A percentile compares a stretch with the other conserved stretches of the same genome.
phyloP scores from a whole-genome alignment of 352 stramenopile species.

The Thalassiosira exigua region DNA sequence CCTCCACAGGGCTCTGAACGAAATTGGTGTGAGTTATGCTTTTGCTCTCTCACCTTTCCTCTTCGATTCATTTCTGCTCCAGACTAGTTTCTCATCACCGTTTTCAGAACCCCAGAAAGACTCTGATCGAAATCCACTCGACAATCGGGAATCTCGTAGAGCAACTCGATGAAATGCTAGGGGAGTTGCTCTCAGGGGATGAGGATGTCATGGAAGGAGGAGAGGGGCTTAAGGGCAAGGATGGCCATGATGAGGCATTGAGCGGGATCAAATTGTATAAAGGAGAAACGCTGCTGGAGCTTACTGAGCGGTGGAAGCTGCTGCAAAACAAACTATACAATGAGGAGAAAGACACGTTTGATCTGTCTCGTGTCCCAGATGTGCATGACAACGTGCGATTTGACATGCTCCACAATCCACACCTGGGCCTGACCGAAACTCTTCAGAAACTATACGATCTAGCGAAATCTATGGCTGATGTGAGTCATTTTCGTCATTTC shows the following conservation, averaged over 20 bases:
- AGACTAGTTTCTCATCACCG: constrained; percentile 9
- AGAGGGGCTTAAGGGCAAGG: constrained; percentile 78
- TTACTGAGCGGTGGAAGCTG: constrained; percentile 83
- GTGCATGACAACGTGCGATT: constrained; percentile 98
- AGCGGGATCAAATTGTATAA: constrained; percentile 91
- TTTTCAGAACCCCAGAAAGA: constrained; percentile 84
- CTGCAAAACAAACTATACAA: constrained; percentile 92
- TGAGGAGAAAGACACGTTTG: constrained; percentile 86
- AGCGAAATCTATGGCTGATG: constrained; percentile 93
- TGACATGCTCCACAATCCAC: constrained; percentile 97
- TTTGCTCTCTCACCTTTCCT: background rate
- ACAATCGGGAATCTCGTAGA: constrained; percentile 83
- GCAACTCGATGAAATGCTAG: constrained; percentile 84
- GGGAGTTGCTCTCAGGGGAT: constrained; percentile 66
- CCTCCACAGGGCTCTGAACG: constrained; percentile 73
- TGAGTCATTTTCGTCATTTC: no score
- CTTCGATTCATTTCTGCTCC: background rate
- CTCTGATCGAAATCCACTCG: constrained; percentile 76
- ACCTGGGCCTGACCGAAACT: constrained; percentile 89
- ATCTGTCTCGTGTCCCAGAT: constrained; percentile 96
- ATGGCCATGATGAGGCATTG: constrained; percentile 74
- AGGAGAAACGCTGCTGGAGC: constrained; percentile 95
- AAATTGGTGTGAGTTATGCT: constrained; percentile 63
- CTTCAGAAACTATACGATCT: constrained; percentile 92
- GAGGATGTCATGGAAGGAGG: constrained; percentile 88